Evolutionary conservation across 768 basidiomycete species (phyloP), one percentile per base, ranked within the genome.

Genomic region (Podaxis pistillaris): DNA sequence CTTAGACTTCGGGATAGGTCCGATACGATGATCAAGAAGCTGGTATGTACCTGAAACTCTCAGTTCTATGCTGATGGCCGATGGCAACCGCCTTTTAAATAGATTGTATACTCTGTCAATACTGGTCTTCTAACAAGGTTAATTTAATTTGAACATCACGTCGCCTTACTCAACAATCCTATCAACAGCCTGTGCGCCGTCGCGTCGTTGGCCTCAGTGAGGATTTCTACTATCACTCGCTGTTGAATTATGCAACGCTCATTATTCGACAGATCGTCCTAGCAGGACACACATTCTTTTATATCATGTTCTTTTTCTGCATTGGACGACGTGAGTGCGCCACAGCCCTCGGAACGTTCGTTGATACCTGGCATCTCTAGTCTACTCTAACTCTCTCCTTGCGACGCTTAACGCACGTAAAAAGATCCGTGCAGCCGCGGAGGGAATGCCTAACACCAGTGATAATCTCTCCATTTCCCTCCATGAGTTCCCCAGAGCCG

Each of bases 341-440:
- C 49, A 50, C n/a, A 26, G 11, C 28, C 49, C 49, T 9, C 22
- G 6, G 22, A 22, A 1, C 46, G 26, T 51, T 38, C 11, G n/a
- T 47, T 38, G 15, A 22, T 22, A 50, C 33, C 37, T 56, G 37
- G 8, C 36, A 33, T 22, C 1, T 26, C 58, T 33, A 86, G 84
- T 87, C 4, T 87, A 86, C 68, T 81, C 82, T 44, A 87, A 86
- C 68, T 79, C 84, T 4, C 79, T 87, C n/a, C 78, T 87, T 9
- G 83, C 84, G 0, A 85, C 85, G 0, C 76, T 86, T 56, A 87
- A 87, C 56, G 82, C 82, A 11, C 76, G 85, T 4, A 80, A 79
- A 57, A 76, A 75, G 73, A 78, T 86, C 56, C 78, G 79, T 41
- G 74, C 71, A 7, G 67, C 77, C 0, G 72, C 72, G 1, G 78